Evolutionary conservation across 768 basidiomycete genomes (phyloP), one percentile per base, ranked within the genome.

Genomic region (Guyanaporus albipodus): DNA sequence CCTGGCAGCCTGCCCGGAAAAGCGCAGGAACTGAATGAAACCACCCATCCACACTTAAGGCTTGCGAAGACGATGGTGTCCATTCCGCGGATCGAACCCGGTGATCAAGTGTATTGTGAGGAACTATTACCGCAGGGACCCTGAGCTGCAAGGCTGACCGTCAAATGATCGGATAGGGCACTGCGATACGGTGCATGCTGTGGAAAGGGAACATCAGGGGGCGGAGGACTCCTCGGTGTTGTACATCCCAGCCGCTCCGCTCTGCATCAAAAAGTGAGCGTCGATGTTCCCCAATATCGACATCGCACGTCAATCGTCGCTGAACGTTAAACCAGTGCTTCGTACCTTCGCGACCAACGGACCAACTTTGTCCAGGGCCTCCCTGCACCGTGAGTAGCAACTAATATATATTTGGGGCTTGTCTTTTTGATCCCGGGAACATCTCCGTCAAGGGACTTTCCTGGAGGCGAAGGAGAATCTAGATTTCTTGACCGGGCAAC

Each of bases 71-170:
- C 76, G 1, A 83, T 85, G 82, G 66, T 76, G 8, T 73, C 76
- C 8, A 67, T 84, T 33, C 81, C 83, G 0, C 64, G 46, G 15
- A 80, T 86, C 2, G 66, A 77, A 34, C 81, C 83, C 4, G 83
- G 83, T 0, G 79, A 85, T 61, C 78, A 83, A 54, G 80, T 81
- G 14, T 78, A 78, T 44, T 80, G 78, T 79, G 65, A 61, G 31
- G 17, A 33, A 32, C 22, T n/a, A 34, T 22, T 4, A 18, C 12
- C 14, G n/a, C 8, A 42, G 33, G n/a, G 37, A 11, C 17, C 32
- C 11, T n/a, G 37, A 17, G 29, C 10, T 4, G 7, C 12, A 34
- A n/a, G 19, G 21, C 21, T 49, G n/a, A 43, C 28, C 21, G 4
- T 15, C n/a, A 17, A 40, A 2, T 0, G 15, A 19, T 8, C 17